A percentile compares a stretch with the other conserved stretches of the same genome.
These are phyloP conservation scores for Podosphaera fusca DNA, from an alignment of 2,329 filamentous ascomycete genomes.

Conservation along the genomic window DNA sequence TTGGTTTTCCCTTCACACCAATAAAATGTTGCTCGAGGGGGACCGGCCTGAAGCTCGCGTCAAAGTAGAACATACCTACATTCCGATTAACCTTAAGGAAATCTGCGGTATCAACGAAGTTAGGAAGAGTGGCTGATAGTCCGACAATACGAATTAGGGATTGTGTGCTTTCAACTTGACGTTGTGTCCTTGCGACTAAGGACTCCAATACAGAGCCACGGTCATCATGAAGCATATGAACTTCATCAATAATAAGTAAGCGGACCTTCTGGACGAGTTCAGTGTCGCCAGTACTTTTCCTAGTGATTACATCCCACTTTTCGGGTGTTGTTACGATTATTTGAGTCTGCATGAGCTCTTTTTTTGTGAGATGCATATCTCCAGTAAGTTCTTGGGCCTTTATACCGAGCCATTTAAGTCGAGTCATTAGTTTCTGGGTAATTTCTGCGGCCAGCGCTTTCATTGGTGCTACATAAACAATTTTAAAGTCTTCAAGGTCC, in stretches of 20 bases:
- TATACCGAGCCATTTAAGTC: constrained; percentile 81
- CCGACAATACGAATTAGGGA: constrained; percentile 91
- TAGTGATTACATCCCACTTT: constrained; percentile 97
- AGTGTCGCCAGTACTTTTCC: constrained; percentile 91
- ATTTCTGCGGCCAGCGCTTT: constrained; percentile 93
- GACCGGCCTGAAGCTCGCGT: constrained; percentile 83
- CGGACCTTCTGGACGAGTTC: constrained; percentile 94
- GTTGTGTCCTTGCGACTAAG: constrained; percentile 77
- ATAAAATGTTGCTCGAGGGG: constrained; percentile 95
- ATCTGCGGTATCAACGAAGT: constrained; percentile 89
- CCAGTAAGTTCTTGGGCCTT: constrained; percentile 85
- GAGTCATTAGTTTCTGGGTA: constrained; percentile 78
- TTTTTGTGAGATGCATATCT: constrained; percentile 95
- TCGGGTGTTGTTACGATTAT: constrained; percentile 97
- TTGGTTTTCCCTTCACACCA: constrained; percentile 78
- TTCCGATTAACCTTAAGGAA: constrained; percentile 90
- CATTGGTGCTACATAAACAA: constrained; percentile 97
- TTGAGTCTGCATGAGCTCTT: constrained; percentile 86
- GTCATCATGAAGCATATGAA: constrained; percentile 98
- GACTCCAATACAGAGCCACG: constrained; percentile 90
- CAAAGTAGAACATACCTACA: constrained; percentile 90
- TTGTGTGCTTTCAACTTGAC: constrained; percentile 94
- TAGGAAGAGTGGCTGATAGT: constrained; percentile 83
- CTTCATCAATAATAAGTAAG: constrained; percentile 90
- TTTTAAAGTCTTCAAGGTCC: constrained; percentile 78